These are phyloP conservation scores for Vaccinium vitisidaea DNA, from an alignment of 148 eudicot genomes.

Conservation along the genomic window DNA sequence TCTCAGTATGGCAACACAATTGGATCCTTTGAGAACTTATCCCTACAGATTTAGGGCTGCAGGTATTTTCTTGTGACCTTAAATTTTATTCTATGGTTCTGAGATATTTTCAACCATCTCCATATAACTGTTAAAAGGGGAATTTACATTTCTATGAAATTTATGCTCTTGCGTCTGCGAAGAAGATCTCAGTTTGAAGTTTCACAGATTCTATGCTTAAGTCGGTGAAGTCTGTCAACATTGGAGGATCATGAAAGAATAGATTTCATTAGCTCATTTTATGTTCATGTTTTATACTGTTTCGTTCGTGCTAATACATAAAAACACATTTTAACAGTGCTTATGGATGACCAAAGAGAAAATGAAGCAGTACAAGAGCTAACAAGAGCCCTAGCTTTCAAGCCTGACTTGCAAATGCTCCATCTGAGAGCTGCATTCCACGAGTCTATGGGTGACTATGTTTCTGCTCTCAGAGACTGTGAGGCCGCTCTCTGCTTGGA, in stretches of 20 bases:
- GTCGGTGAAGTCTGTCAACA: neutral
- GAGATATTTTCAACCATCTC: neutral
- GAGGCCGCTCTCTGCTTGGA: slow-evolving; percentile 54
- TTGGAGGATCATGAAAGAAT: neutral
- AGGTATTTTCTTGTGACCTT: slow-evolving; percentile 23
- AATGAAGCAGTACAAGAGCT: slow-evolving; percentile 49
- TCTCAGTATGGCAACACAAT: slow-evolving; percentile 39
- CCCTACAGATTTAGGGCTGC: slow-evolving; percentile 55
- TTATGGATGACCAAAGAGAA: slow-evolving; percentile 58
- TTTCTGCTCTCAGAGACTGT: slow-evolving; percentile 38
- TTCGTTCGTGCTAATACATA: slow-evolving; percentile 7
- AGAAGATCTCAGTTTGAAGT: neutral
- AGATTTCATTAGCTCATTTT: neutral
- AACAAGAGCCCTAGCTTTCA: slow-evolving; percentile 46
- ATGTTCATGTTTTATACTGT: neutral
- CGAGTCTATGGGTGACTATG: slow-evolving; percentile 38
- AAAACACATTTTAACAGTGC: slow-evolving; percentile 24
- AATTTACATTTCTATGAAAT: neutral
- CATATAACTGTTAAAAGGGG: neutral
- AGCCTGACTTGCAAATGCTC: slow-evolving; percentile 47
- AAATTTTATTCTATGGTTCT: neutral
- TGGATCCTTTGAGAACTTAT: slow-evolving; percentile 51
- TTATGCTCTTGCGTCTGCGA: neutral
- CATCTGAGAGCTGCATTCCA: slow-evolving; percentile 57
- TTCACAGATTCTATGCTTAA: neutral